Evolutionary conservation across 116 monocot genomes (phyloP).

Genomic region (Papilionanthe hybrid): DNA sequence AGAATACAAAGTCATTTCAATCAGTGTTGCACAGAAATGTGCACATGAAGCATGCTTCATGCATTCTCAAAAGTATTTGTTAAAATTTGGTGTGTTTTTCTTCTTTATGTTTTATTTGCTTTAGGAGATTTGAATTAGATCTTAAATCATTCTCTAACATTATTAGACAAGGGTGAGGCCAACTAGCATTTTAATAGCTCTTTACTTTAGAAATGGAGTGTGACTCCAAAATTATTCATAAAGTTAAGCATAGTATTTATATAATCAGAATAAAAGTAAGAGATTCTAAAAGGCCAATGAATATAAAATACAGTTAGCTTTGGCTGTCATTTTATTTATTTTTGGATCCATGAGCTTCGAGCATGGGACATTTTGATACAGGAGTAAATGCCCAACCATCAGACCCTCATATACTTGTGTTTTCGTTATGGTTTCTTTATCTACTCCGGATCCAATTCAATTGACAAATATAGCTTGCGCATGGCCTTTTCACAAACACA

Average conservation of each 20-base stretch:
- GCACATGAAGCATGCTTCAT: not conserved
- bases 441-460: not conserved
- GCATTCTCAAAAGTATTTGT: not conserved
- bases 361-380: no score
- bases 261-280: not conserved
- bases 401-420: no score
- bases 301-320: not conserved
- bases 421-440: no score
- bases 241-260: not conserved
- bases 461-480: not conserved
- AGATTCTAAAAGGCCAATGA: not conserved
- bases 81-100: no score
- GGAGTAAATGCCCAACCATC: no score
- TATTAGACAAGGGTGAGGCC: not conserved
- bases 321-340: not conserved
- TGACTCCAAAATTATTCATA: not conserved
- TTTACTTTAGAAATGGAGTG: no score
- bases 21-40: not conserved
- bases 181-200: not conserved
- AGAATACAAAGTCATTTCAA: not conserved
- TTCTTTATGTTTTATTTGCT: no score
- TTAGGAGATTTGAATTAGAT: no score
- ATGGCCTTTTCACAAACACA: not conserved
- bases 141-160: no score
- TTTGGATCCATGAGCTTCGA: no score